Evolutionary conservation across 1,284 basidiomycete species (phyloP).

Genomic region (Apiotrichum gamsii): DNA sequence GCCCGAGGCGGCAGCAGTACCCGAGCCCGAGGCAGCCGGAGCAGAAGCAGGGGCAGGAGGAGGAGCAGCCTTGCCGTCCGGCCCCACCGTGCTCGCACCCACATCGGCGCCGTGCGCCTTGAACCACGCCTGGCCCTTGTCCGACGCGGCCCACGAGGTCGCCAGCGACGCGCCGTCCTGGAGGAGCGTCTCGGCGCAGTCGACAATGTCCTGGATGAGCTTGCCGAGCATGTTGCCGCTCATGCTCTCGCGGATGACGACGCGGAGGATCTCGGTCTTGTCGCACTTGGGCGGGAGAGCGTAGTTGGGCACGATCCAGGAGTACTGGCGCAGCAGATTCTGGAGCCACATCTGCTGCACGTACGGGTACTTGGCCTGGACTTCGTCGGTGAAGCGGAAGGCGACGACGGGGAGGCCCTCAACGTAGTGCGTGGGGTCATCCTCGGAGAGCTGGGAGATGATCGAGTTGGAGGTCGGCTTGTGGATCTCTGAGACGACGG

Average conservation of each 20-base stretch:
- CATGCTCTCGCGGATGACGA: slow-evolving; percentile 69
- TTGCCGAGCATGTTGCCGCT: slow-evolving; percentile 36
- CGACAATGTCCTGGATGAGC: slow-evolving; percentile 40
- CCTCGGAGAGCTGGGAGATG: slow-evolving; percentile 15
- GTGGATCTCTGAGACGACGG: slow-evolving; percentile 51
- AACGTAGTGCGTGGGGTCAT: slow-evolving; percentile 33
- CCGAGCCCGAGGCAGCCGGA: too few species aligned
- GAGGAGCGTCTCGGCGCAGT: slow-evolving; percentile 33
- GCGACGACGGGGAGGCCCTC: slow-evolving; percentile 79
- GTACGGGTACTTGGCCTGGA: slow-evolving; percentile 63
- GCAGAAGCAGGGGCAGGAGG: too few species aligned
- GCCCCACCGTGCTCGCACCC: too few species aligned
- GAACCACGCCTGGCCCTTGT: neutral
- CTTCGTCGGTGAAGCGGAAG: slow-evolving; percentile 79
- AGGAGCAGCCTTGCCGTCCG: too few species aligned
- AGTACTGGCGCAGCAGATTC: slow-evolving; percentile 39
- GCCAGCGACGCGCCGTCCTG: slow-evolving; percentile 26
- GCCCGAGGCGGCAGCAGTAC: too few species aligned
- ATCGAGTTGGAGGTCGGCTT: slow-evolving; percentile 20
- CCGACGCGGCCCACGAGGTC: slow-evolving; percentile 20
- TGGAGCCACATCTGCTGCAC: slow-evolving; percentile 87
- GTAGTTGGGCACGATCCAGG: slow-evolving; percentile 76
- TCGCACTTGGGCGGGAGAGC: slow-evolving; percentile 67
- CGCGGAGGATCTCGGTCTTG: slow-evolving; percentile 70
- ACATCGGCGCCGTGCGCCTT: neutral